Evolutionary conservation across 2,329 filamentous ascomycete genomes (phyloP), one percentile per base, ranked within the genome.

Genomic region (Aciculosporium take): DNA sequence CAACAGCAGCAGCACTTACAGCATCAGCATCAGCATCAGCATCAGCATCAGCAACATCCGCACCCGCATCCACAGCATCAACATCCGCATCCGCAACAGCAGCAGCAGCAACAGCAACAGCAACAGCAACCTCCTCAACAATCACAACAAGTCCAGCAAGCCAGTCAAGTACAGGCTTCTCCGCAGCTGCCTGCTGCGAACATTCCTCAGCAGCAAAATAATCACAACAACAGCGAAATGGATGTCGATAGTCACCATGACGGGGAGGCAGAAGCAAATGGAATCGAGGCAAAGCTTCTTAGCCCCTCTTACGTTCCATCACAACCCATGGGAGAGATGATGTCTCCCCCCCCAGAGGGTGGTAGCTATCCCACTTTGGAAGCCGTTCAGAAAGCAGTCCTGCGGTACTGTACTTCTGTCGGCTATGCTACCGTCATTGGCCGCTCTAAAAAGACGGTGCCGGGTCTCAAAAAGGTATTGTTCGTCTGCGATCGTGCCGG

Each of bases 381-480:
- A 46, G 74, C 74, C 7, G 71, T 81, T 7, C 76, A 80, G 51
- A 74, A 77, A 53, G 72, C 72, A 24, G 76, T 79, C 15, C 60
- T 80, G 43, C 63, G 67, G n/a, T 79, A 80, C 52, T 79, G 76
- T 52, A 77, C 76, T 0, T 77, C 75, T 13, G 76, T 80, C 33
- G 76, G 76, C 36, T 81, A 80, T 55, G 76, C 76, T 7, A 77
- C 80, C 39, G 76, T 81, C 45, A 81, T 81, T 54, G 76, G 76
- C 2, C 66, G 76, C 28, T 80, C 76, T 0, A 81, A 81, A 55
- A 80, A 80, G 61, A 78, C 74, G 1, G 76, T 80, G 1, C 72
- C 76, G 6, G 76, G 76, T 1, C 52, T 81, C 46, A 81, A 80
- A 53, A 81, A 81, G 56, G 76, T 81, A 12, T 63, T 81, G 9